Conservation (phyloP, 352 stramenopile species). For the Pythium brassicae region DNA sequence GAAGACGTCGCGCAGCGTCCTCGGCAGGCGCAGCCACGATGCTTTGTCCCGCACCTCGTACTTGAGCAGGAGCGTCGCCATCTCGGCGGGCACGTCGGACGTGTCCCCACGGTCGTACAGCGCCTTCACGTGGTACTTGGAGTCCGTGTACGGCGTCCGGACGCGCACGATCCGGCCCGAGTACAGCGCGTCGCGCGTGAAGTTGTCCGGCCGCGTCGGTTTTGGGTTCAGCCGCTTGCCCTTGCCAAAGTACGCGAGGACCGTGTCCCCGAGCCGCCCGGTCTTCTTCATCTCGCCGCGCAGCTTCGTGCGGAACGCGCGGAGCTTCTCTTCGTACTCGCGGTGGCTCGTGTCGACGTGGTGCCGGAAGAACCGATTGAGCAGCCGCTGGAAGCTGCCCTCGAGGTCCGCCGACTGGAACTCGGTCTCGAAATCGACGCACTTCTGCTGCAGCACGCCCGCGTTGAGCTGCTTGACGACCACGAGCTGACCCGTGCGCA, state of each 20-base stretch:
- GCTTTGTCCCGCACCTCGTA: slow-evolving; percentile 55
- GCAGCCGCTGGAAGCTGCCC: slow-evolving; percentile 59
- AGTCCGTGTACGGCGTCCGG: slow-evolving; percentile 49
- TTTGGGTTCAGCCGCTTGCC: slow-evolving; percentile 39
- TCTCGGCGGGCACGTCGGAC: slow-evolving; percentile 22
- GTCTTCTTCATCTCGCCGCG: slow-evolving; percentile 63
- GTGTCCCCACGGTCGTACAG: slow-evolving; percentile 37
- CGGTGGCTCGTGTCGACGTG: slow-evolving; percentile 27
- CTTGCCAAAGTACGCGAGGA: slow-evolving; percentile 67
- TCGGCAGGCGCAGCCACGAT: slow-evolving; percentile 45
- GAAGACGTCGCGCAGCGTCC: slow-evolving; percentile 49
- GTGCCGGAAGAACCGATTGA: slow-evolving; percentile 61
- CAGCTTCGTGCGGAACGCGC: slow-evolving; percentile 31
- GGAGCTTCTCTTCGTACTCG: slow-evolving; percentile 40
- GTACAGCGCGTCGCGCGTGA: slow-evolving; percentile 43
- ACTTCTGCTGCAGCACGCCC: slow-evolving; percentile 52
- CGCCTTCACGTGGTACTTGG: slow-evolving; percentile 33
- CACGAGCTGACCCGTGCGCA: slow-evolving; percentile 46
- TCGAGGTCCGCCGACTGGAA: slow-evolving; percentile 64
- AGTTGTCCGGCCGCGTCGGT: slow-evolving; percentile 36
- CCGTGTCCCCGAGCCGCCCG: slow-evolving; percentile 24
- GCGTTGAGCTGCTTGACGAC: slow-evolving; percentile 56
- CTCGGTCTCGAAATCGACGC: slow-evolving; percentile 48
- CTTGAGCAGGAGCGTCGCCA: slow-evolving; percentile 30
- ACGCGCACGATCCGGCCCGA: slow-evolving; percentile 45